Percentiles rank a stretch among this genome's conserved stretches.
These are phyloP conservation scores for Jaapia argillacea DNA, from an alignment of 768 basidiomycete genomes.

Conservation along the genomic window DNA sequence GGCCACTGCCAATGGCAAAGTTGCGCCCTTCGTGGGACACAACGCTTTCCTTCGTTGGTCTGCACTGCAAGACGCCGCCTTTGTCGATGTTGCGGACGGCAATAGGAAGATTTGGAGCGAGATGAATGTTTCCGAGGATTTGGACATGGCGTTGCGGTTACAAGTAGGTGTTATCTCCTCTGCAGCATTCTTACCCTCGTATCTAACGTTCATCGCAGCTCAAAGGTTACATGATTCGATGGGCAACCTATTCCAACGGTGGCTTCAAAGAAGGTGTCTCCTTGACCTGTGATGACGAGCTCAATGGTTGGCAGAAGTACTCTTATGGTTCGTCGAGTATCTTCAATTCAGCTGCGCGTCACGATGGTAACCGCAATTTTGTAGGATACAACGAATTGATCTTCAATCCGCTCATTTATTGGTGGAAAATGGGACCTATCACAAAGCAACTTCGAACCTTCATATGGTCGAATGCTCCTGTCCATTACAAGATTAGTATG, in stretches of 20 bases:
- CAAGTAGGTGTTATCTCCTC: conserved; percentile 17
- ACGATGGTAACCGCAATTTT: conserved; percentile 1
- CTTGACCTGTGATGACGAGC: conserved; percentile 80
- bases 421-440: conserved; percentile 76
- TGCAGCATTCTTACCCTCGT: background rate
- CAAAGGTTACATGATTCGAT: conserved; percentile 66
- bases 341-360: background rate
- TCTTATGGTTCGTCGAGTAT: conserved; percentile 49
- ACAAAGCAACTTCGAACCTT: conserved; percentile 71
- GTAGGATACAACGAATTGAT: conserved; percentile 67
- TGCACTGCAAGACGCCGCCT: conserved; percentile 79
- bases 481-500: conserved; percentile 81
- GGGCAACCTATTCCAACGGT: conserved; percentile 80
- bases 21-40: conserved; percentile 79
- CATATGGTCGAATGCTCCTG: conserved; percentile 65
- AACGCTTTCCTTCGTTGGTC: conserved; percentile 88
- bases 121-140: conserved; percentile 74
- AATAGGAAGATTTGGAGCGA: conserved; percentile 76
- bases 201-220: conserved; percentile 12
- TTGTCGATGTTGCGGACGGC: conserved; percentile 55
- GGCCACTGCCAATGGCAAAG: conserved; percentile 72
- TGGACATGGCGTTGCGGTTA: conserved; percentile 69
- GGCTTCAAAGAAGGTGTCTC: conserved; percentile 91
- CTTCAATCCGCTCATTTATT: conserved; percentile 73
- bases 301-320: conserved; percentile 91